Evolutionary conservation across 2,329 filamentous ascomycete species (phyloP).

Genomic region (Colletotrichum melonis): DNA sequence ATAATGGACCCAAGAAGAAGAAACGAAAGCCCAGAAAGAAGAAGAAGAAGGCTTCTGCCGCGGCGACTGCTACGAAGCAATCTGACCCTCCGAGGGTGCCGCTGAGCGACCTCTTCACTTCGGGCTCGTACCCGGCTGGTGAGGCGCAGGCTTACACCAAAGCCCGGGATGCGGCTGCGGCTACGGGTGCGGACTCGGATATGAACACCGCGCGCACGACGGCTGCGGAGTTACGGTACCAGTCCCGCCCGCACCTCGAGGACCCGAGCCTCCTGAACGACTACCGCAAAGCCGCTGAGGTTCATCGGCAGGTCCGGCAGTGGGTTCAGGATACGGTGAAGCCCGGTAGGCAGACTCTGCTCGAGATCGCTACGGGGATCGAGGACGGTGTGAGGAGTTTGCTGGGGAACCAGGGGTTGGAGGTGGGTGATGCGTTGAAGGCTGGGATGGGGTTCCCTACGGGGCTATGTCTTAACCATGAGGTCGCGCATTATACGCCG

Average conservation of each 20-base stretch:
- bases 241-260: conserved; percentile 40
- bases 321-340: conserved; percentile 85
- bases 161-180: conserved; percentile 16
- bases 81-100: conserved; percentile 48
- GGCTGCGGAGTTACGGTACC: conserved; percentile 40
- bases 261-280: conserved; percentile 77
- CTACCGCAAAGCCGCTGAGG: conserved; percentile 86
- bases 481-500: conserved; percentile 87
- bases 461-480: conserved; percentile 85
- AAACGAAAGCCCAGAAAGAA: conserved; percentile 32
- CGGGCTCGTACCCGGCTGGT: conserved; percentile 43
- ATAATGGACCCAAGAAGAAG: conserved; percentile 7
- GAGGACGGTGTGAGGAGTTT: conserved; percentile 83
- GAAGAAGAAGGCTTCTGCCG: conserved; percentile 39
- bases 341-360: conserved; percentile 79
- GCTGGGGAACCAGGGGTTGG: conserved; percentile 79
- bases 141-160: conserved; percentile 41
- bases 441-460: conserved; percentile 90
- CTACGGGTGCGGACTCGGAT: neutral
- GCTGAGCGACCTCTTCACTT: conserved; percentile 44
- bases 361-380: conserved; percentile 87
- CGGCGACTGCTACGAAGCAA: conserved; percentile 37
- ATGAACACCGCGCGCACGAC: conserved; percentile 38
- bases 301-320: conserved; percentile 88
- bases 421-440: conserved; percentile 81